These are phyloP conservation scores for Mucor mucedo DNA, from an alignment of 371 early-diverging fungal species.

Conservation along the genomic window DNA sequence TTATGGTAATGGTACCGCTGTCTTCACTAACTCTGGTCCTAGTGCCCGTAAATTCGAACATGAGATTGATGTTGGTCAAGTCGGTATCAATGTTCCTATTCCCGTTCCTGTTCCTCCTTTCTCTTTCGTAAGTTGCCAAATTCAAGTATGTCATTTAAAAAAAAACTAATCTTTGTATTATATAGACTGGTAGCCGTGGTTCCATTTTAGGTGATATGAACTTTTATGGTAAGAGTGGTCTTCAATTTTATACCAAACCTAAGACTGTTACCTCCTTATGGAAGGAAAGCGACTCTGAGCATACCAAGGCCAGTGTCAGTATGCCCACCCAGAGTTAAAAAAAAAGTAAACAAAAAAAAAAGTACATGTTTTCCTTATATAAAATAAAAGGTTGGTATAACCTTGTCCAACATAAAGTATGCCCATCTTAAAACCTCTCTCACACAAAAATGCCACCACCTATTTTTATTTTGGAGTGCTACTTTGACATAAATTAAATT, in stretches of 20 bases:
- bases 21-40: conserved; percentile 93
- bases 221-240: conserved; percentile 88
- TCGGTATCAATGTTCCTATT: conserved; percentile 92
- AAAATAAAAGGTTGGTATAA: too few species aligned
- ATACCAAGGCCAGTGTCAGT: conserved; percentile 65
- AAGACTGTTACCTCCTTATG: conserved; percentile 96
- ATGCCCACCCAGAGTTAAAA: conserved; percentile 72
- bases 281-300: conserved; percentile 83
- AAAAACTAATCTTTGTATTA: background rate
- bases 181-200: conserved; percentile 86
- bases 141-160: background rate
- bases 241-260: conserved; percentile 90
- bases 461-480: background rate
- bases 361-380: background rate
- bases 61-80: conserved; percentile 93
- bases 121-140: conserved; percentile 59
- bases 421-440: too few species aligned
- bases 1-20: conserved; percentile 96
- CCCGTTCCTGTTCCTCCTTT: conserved; percentile 98
- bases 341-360: background rate
- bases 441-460: background rate
- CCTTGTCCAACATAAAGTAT: too few species aligned
- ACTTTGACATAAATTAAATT: too few species aligned
- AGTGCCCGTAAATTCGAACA: conserved; percentile 88
- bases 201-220: conserved; percentile 95